Evolutionary conservation across 441 rosid species (phyloP).

Genomic region (Hypseocharis bilobata): DNA sequence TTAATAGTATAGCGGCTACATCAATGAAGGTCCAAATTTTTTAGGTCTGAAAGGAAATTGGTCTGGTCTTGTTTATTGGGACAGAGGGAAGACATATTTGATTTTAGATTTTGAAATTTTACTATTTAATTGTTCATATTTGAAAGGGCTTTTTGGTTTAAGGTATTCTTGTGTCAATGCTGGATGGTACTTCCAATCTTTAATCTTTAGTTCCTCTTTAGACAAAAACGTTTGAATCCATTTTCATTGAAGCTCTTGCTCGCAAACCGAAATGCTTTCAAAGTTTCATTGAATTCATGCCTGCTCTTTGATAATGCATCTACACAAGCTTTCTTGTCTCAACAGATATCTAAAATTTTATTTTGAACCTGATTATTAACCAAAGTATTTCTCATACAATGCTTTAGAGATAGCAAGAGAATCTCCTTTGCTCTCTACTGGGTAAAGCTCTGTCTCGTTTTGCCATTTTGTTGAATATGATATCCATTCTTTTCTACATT

Average conservation of each 20-base stretch:
- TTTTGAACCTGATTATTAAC: slow-evolving; percentile 15
- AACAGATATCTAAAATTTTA: background rate
- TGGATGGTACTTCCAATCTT: too few relatives aligned
- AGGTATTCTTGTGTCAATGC: too few relatives aligned
- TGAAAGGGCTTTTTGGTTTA: too few relatives aligned
- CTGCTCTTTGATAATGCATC: background rate
- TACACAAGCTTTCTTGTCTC: background rate
- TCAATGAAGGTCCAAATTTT: too few relatives aligned
- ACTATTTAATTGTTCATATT: too few relatives aligned
- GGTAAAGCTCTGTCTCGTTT: slow-evolving; percentile 40
- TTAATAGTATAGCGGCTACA: too few relatives aligned
- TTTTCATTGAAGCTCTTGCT: background rate
- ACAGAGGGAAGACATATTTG: too few relatives aligned
- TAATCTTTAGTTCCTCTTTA: too few relatives aligned
- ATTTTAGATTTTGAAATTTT: too few relatives aligned
- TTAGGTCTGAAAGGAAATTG: too few relatives aligned
- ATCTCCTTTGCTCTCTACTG: slow-evolving; percentile 52
- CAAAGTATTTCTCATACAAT: slow-evolving; percentile 46
- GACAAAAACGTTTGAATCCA: too few relatives aligned
- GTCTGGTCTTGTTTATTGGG: too few relatives aligned
- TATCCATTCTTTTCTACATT: slow-evolving; percentile 71
- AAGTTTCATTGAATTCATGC: background rate
- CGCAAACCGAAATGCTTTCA: background rate
- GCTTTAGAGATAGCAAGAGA: slow-evolving; percentile 48
- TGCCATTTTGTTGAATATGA: slow-evolving; percentile 66